A percentile compares a stretch with the other conserved stretches of the same genome.
These are phyloP conservation scores for Tephrocybe sp. DNA, from an alignment of 768 basidiomycete species.

Conservation along the genomic window DNA sequence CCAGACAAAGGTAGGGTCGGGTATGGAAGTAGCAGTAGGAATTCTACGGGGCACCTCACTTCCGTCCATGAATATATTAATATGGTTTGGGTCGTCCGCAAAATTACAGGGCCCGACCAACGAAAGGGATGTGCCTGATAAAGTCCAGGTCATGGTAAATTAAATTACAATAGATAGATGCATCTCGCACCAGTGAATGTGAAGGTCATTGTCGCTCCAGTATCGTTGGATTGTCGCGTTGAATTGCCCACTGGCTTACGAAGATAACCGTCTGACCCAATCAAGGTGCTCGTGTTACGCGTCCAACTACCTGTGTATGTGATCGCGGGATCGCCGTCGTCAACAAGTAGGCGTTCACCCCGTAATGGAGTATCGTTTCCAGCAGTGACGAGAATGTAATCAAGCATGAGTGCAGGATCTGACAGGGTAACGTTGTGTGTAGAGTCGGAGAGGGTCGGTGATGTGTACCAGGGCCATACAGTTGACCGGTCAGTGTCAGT, in stretches of 20 bases:
- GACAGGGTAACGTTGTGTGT: neutral
- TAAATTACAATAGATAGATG: neutral
- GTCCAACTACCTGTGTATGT: slow-evolving; percentile 19
- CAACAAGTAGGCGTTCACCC: slow-evolving; percentile 19
- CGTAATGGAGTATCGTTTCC: slow-evolving; percentile 19
- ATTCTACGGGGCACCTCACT: neutral
- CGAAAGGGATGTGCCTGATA: neutral
- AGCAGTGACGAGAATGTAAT: slow-evolving; percentile 20
- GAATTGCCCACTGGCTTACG: neutral
- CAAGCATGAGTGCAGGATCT: slow-evolving; percentile 6
- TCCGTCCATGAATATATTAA: neutral
- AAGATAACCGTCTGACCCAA: neutral
- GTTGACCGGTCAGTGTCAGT: neutral
- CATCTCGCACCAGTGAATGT: neutral
- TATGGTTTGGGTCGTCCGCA: neutral
- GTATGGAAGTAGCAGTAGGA: neutral
- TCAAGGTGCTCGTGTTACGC: neutral
- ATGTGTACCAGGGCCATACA: neutral
- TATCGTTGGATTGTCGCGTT: neutral
- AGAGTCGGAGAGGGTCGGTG: neutral
- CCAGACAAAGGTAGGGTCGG: neutral
- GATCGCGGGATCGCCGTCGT: slow-evolving; percentile 20
- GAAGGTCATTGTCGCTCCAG: neutral
- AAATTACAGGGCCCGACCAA: neutral
- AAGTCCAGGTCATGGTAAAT: neutral